These are phyloP conservation scores for Eutrema japonicum DNA, from an alignment of 345 rosid genomes.

Conservation along the genomic window DNA sequence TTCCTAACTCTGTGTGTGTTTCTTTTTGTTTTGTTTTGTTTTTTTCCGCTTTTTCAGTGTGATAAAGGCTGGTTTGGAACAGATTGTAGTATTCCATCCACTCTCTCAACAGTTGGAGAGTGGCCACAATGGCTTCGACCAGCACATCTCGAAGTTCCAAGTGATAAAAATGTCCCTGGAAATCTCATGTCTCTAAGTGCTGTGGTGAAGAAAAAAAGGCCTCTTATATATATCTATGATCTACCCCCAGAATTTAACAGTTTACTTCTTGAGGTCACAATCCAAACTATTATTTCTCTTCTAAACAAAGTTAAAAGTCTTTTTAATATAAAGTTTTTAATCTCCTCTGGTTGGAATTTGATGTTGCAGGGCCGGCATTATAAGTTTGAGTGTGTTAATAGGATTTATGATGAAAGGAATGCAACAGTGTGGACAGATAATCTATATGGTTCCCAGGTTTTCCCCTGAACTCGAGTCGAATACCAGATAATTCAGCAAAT, in stretches of 20 bases:
- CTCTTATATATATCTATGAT: slow-evolving; percentile 92
- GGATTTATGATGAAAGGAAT: slow-evolving; percentile 79
- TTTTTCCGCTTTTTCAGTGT: slow-evolving; percentile 53
- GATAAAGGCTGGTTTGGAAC: slow-evolving; percentile 86
- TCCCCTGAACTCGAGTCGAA: slow-evolving; percentile 10
- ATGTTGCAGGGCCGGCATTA: slow-evolving; percentile 83
- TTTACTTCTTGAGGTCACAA: slow-evolving; percentile 87
- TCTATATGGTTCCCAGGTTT: slow-evolving; percentile 92
- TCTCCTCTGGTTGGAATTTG: slow-evolving; percentile 33
- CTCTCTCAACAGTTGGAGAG: slow-evolving; percentile 67
- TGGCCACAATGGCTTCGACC: slow-evolving; percentile 97
- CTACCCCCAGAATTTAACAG: slow-evolving; percentile 93
- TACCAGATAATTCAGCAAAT: background rate
- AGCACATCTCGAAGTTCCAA: slow-evolving; percentile 74
- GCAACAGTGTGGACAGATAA: slow-evolving; percentile 89
- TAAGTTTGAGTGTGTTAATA: slow-evolving; percentile 84
- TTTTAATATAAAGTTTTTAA: background rate
- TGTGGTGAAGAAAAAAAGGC: slow-evolving; percentile 74
- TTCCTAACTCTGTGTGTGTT: background rate
- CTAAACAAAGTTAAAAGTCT: background rate
- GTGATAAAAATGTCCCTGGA: slow-evolving; percentile 42
- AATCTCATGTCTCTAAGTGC: slow-evolving; percentile 64
- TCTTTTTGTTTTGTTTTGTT: background rate
- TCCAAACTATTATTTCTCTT: slow-evolving; percentile 22
- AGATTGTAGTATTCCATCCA: slow-evolving; percentile 91